phyloP scores from a whole-genome alignment of 1,139 yeast species.

The Saccharomyces hybrid region DNA sequence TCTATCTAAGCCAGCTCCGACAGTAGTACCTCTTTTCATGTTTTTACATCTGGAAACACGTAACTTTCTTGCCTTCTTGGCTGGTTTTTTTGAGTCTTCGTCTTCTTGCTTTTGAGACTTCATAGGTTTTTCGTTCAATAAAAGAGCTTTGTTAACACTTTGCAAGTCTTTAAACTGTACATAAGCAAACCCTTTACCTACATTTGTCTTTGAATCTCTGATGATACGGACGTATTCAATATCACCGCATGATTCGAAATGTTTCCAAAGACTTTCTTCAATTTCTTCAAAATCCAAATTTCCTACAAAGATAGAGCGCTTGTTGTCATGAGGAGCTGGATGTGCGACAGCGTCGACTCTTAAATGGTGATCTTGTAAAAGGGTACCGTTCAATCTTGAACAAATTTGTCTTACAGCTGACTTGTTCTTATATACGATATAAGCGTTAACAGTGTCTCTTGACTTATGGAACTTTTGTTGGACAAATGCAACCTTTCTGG shows the following conservation, averaged over 20 bases:
- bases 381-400: constrained; percentile 55
- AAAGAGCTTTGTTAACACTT: constrained; percentile 73
- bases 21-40: constrained; percentile 33
- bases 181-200: constrained; percentile 96
- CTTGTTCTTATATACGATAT: constrained; percentile 58
- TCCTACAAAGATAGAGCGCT: constrained; percentile 84
- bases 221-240: constrained; percentile 85
- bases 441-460: constrained; percentile 80
- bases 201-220: constrained; percentile 85
- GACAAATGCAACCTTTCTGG: constrained; percentile 87
- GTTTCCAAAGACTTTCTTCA: constrained; percentile 84
- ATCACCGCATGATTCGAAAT: constrained; percentile 61
- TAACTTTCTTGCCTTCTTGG: constrained; percentile 51
- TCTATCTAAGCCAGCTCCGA: constrained; percentile 18
- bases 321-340: constrained; percentile 79
- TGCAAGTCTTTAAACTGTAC: constrained; percentile 82
- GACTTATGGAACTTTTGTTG: constrained; percentile 69
- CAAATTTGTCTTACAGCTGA: constrained; percentile 41
- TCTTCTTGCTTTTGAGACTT: constrained; percentile 30
- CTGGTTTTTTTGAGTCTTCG: constrained; percentile 16
- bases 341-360: constrained; percentile 90
- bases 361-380: constrained; percentile 66
- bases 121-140: constrained; percentile 66
- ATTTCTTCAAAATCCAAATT: constrained; percentile 87
- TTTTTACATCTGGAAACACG: constrained; percentile 75